phyloP scores from a whole-genome alignment of 116 monocot genomes.

The Cymodocea nodosa region DNA sequence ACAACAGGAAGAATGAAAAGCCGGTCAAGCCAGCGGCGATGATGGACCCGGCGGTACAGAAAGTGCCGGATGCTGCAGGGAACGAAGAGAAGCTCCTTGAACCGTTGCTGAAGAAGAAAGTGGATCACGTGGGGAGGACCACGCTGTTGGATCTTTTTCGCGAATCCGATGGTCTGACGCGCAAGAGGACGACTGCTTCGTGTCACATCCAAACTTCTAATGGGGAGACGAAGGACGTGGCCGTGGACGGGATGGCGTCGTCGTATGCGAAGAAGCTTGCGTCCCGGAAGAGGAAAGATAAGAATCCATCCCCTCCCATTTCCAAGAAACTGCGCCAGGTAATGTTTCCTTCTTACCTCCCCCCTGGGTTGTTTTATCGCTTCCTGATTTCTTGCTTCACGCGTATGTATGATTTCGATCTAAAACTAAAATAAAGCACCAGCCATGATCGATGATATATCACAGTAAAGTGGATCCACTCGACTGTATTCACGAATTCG shows the following conservation, averaged over 20 bases:
- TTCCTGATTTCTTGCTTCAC: too few relatives aligned
- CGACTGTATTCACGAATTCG: too few relatives aligned
- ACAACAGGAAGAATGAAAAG: neutral
- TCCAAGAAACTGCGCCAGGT: constrained; percentile 7
- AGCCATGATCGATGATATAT: too few relatives aligned
- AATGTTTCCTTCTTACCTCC: neutral
- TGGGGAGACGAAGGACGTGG: neutral
- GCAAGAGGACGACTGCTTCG: neutral
- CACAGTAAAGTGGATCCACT: too few relatives aligned
- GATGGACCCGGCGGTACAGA: neutral
- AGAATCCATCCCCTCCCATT: neutral
- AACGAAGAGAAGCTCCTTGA: constrained; percentile 4
- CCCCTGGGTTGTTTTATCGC: neutral
- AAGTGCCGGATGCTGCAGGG: neutral
- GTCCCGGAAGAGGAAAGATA: neutral
- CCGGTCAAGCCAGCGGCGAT: neutral
- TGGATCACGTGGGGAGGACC: neutral
- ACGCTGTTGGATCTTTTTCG: constrained; percentile 7
- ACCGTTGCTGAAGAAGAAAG: constrained; percentile 3
- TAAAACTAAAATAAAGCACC: too few relatives aligned
- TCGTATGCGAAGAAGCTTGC: constrained; percentile 2
- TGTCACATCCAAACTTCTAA: neutral
- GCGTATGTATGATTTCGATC: too few relatives aligned
- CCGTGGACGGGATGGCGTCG: neutral
- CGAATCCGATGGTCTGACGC: neutral